A percentile compares a stretch with the other conserved stretches of the same genome.
These are phyloP conservation scores for Yamadazyma taylorii DNA, from an alignment of 1,139 yeast genomes.

Conservation along the genomic window DNA sequence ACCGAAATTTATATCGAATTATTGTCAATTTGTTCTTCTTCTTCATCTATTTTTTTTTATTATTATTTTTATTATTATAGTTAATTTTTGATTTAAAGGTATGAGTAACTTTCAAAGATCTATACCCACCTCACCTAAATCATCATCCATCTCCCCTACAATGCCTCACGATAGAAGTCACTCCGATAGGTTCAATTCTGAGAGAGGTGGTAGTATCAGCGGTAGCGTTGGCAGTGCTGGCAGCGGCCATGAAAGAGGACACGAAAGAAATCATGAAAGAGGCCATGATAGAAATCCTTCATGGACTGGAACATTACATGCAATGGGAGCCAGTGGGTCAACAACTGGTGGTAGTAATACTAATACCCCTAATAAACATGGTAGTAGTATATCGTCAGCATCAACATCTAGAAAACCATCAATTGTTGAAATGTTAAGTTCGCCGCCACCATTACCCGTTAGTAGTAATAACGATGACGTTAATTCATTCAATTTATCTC, in stretches of 20 bases:
- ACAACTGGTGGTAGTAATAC: neutral
- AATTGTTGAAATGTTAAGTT: conserved; percentile 79
- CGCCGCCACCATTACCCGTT: conserved; percentile 70
- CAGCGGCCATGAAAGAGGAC: no score
- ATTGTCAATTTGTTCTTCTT: neutral
- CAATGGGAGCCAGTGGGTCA: neutral
- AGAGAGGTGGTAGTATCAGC: neutral
- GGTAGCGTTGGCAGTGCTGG: no score
- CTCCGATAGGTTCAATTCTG: conserved; percentile 10
- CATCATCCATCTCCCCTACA: conserved; percentile 5
- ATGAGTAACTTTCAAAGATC: conserved; percentile 15
- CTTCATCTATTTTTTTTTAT: no score
- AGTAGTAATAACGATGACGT: conserved; percentile 29
- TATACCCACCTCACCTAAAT: conserved; percentile 18
- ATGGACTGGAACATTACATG: conserved; percentile 2
- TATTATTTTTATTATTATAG: no score
- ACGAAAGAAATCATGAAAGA: no score
- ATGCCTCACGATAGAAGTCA: conserved; percentile 11
- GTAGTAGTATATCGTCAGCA: conserved; percentile 1
- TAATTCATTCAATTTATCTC: conserved; percentile 41
- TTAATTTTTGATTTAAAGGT: no score
- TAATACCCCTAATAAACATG: conserved; percentile 1
- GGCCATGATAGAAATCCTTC: neutral
- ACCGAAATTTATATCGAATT: neutral
- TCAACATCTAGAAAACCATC: conserved; percentile 56